A percentile compares a stretch with the other conserved stretches of the same genome.
These are phyloP conservation scores for Hypoxylon sp. DNA, from an alignment of 2,329 filamentous ascomycete genomes.

Conservation along the genomic window DNA sequence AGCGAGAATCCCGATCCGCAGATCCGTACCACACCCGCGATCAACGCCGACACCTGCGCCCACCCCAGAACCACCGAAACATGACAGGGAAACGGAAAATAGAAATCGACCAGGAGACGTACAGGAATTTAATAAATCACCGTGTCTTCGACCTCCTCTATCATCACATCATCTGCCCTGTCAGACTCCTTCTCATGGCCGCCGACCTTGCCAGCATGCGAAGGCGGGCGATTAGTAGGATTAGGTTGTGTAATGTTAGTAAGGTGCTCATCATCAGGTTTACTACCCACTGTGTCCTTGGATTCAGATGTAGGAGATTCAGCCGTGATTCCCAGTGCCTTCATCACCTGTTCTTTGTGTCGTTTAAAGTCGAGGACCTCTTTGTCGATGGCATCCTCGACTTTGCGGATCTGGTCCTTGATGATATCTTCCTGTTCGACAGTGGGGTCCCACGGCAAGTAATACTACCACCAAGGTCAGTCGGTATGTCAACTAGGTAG, in stretches of 20 bases:
- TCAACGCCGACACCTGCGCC: slow-evolving; percentile 25
- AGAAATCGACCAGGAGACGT: slow-evolving; percentile 1
- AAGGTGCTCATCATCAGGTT: slow-evolving; percentile 58
- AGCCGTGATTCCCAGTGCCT: slow-evolving; percentile 52
- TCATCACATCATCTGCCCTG: slow-evolving; percentile 81
- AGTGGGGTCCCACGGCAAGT: slow-evolving; percentile 83
- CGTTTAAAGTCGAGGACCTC: slow-evolving; percentile 74
- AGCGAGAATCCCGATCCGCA: slow-evolving; percentile 4
- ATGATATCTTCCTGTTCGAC: slow-evolving; percentile 77
- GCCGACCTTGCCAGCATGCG: slow-evolving; percentile 47
- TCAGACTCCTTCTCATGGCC: slow-evolving; percentile 63
- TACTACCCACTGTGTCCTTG: slow-evolving; percentile 58
- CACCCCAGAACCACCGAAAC: slow-evolving; percentile 17
- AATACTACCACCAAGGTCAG: slow-evolving; percentile 70
- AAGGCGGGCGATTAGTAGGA: slow-evolving; percentile 54
- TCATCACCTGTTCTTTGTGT: slow-evolving; percentile 59
- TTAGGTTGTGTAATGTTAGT: slow-evolving; percentile 52
- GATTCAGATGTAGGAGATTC: slow-evolving; percentile 50
- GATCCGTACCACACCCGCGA: slow-evolving; percentile 15
- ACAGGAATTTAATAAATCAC: slow-evolving; percentile 79
- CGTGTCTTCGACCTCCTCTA: slow-evolving; percentile 88
- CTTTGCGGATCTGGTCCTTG: slow-evolving; percentile 75
- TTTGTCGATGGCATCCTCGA: slow-evolving; percentile 70
- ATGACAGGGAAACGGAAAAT: slow-evolving; percentile 8
- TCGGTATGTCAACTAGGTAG: neutral